Evolutionary conservation across 495 filamentous ascomycete species (phyloP), one percentile per base, ranked within the genome.

Genomic region (Aspergillus sclerotioniger): DNA sequence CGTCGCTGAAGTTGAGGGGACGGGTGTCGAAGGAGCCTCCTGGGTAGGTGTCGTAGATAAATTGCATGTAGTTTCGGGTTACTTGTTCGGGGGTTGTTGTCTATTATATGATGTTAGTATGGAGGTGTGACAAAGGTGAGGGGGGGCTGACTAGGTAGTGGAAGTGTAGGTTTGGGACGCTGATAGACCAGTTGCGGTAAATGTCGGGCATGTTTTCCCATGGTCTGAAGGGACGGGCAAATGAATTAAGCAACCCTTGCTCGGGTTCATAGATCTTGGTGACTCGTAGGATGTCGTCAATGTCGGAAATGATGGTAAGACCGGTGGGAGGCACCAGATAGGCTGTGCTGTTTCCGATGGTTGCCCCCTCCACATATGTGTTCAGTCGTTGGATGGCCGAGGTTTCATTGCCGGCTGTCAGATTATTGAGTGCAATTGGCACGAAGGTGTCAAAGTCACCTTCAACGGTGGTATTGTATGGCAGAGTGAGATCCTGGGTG

Each of bases 1-100:
- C 44, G 44, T 46, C 44, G 44, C 44, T 46, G 17, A 46, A 46
- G 44, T 46, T 46, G 16, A 46, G 44, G 44, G 44, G 44, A 19
- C 44, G 44, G 44, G 44, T 46, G 44, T 46, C 44, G 44, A 46
- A 46, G 9, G 44, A 46, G 3, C 44, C 44, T 0, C 44, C 44
- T 0, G 44, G 44, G 16, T 46, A 46, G 16, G 19, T 17, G 6
- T 17, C 25, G 16, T 46, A 46, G 16, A 46, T 46, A 16, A 46
- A 46, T n/a, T 46, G 44, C 44, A 46, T 46, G 17, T 46, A 46
- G 44, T 46, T 46, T 46, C 44, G 1, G 15, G 44, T 46, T 3
- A 46, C 44, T 21, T 46, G 44, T 16, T 46, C 44, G 17, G 44
- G 44, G 6, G 44, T 46, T 8, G 44, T 46, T 3, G 44, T 46